phyloP scores from a whole-genome alignment of 2,329 filamentous ascomycete genomes.

The Aspergillus quadricinctus region DNA sequence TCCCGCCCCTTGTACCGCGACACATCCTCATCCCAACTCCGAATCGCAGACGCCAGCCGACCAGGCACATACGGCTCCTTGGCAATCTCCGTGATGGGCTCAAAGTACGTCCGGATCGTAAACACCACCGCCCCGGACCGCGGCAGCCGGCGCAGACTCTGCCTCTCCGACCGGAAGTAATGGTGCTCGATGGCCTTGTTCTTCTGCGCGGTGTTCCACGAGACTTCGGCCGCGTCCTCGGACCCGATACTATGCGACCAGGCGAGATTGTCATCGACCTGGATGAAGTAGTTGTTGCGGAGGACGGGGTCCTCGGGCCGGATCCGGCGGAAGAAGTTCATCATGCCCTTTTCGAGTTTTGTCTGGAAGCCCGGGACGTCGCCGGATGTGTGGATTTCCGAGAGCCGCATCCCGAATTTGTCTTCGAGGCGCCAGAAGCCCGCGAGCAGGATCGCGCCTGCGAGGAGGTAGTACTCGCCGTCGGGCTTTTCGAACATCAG shows the following conservation, averaged over 20 bases:
- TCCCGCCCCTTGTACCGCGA: constrained; percentile 73
- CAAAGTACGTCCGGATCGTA: constrained; percentile 77
- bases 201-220: constrained; percentile 74
- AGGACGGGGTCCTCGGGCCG: constrained; percentile 62
- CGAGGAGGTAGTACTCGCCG: constrained; percentile 75
- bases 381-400: constrained; percentile 73
- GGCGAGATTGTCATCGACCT: constrained; percentile 71
- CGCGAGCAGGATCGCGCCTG: constrained; percentile 68
- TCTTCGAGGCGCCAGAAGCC: constrained; percentile 82
- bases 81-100: constrained; percentile 63
- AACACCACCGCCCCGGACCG: constrained; percentile 60
- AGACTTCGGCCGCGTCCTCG: constrained; percentile 62
- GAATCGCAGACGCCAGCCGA: constrained; percentile 68
- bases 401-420: constrained; percentile 74
- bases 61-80: constrained; percentile 74
- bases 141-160: constrained; percentile 62
- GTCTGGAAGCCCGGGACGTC: constrained; percentile 68
- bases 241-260: constrained; percentile 73
- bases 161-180: constrained; percentile 71
- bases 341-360: constrained; percentile 73
- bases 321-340: constrained; percentile 72
- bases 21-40: constrained; percentile 79
- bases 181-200: constrained; percentile 68
- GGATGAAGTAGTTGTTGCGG: constrained; percentile 82
- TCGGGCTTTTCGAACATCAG: constrained; percentile 75